Base-by-base conservation (phyloP, 768 basidiomycete species). In the Boletus edulis region DNA sequence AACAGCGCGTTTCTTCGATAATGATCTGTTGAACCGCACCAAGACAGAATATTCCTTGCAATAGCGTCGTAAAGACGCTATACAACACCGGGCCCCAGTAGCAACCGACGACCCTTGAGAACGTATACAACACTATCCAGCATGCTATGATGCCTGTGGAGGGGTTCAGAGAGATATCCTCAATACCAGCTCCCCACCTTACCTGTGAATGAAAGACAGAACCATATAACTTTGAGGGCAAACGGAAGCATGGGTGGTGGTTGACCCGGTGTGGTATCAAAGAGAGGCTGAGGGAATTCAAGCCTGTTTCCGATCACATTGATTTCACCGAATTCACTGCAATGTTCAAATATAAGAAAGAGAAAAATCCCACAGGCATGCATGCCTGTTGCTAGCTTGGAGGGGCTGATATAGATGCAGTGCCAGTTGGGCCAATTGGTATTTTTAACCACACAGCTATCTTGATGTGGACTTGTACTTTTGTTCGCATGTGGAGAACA, bases 21-120 rank as follows among this genome's bases (percentile, higher is more conserved):
- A 13, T 29, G n/a, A 22, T 15, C 34, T 24, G 15, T n/a, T 14
- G 5, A 5, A 0, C 44, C 78, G 48, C 51, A 85, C 86, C 85
- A 3, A 88, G 65, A 62, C 81, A 84, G 62, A 87, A 85, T 10
- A 77, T 70, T 3, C 75, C 78, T 56, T 88, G 79, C 55, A 85
- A 62, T 8, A 81, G 46, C 1, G 82, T 79, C 50, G 79, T 76
- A 31, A 78, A 79, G 41, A 79, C 34, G 52, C 75, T 76, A 62
- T 83, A 87, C 12, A 75, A 44, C 17, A 78, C 48, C 4, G 81
- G 75, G 0, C 74, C 74, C 81, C 85, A 84, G 65, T 67, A 73
- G 9, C 75, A 72, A 20, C 71, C 70, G 12, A 78, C 69, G 11
- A 71, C 72, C 12, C 72, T 71, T 18, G 78, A 73, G 59, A 84